Base-by-base conservation (phyloP, 75 land plant genomes). In the Selaginella moellendorffii region DNA sequence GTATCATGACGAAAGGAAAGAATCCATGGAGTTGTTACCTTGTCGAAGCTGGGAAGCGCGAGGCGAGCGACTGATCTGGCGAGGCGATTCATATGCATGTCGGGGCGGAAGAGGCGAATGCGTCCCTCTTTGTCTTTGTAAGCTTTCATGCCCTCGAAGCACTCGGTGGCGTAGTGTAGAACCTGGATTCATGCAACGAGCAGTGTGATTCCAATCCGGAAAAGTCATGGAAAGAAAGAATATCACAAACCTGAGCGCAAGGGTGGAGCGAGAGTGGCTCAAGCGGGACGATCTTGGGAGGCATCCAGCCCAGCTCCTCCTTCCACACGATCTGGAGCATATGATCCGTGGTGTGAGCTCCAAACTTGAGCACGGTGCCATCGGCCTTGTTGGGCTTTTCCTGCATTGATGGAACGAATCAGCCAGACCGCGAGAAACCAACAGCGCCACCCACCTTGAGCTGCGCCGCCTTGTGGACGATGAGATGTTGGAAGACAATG, bases 111-210 rank as follows among this genome's bases (percentile, higher is more conserved):
- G 24, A 71, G 63, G 17, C 74, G 59, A 20, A 71, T 42, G 24
- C 63, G 69, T 18, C 71, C 71, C 27, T 71, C 69, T 29, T 71
- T 71, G 0, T 66, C 74, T 56, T 71, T 71, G 25, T 65, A 71
- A 0, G 62, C 74, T 58, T 71, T 71, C 74, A 71, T 71, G 21
- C 74, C 74, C 42, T 71, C 74, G 42, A 71, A 71, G 63, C 74
- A 71, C 69, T 66, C 71, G 24, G 54, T 29, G 52, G 59, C 74
- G 65, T 71, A 71, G 30, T 71, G 74, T 29, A 71, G 53, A 21
- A 71, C 74, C 74, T 71, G 63, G 2, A n/a, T 10, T 10, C 64
- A 23, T 17, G 8, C 8, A 21, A 12, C 9, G 9, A 58, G 10
- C 20, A 58, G 10, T 58, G 61, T 8, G 10, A 58, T 58, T 58